Base-by-base conservation (phyloP, 805 yeast species). In the Saccharomycopsis amapae region DNA sequence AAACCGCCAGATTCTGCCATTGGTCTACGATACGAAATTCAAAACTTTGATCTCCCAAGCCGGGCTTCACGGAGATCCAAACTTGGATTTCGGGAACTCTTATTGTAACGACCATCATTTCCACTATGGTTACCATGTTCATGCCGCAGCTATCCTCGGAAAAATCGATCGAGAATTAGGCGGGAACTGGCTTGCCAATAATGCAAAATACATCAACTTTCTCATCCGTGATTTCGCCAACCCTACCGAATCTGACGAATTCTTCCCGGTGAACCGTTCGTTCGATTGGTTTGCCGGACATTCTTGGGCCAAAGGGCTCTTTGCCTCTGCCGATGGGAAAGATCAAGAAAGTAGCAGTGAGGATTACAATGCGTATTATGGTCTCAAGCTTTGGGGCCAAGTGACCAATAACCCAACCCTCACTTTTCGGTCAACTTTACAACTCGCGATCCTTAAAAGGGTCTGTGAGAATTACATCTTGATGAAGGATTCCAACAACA, bases 261-360 rank as follows among this genome's bases (percentile, higher is more conserved):
- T 61, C 55, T 82, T 81, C 63, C 88, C 88, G 5, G 79, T 75
- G 15, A 79, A 69, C 38, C 70, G 89, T 56, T 70, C 78, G 5
- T 82, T 81, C 62, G 86, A 81, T 58, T 83, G 85, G 85, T 83
- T 65, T 58, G 74, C 74, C 55, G 90, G 90, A 1, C 89, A 83
- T 58, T 80, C 88, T 0, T 81, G 82, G 76, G 90, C 89, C 1
- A 79, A 79, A 56, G 89, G 90, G 2, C 67, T 82, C 17, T 79
- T 75, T 55, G 71, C 76, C 28, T 71, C 79, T 50, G 85, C 84
- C 5, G 89, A 83, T 61, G 89, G 90, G 24, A 79, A 79, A 54
- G 85, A 82, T 60, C 79, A 83, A 59, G 89, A 83, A 61, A 78
- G 85, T 0, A 73, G 79, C 18, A 77, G 85, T 10, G 89, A 83